Percentiles rank a stretch among this genome's conserved stretches.
Evolutionary conservation across 257 asterid genomes (phyloP).

Genomic region (Capsicum chinense): DNA sequence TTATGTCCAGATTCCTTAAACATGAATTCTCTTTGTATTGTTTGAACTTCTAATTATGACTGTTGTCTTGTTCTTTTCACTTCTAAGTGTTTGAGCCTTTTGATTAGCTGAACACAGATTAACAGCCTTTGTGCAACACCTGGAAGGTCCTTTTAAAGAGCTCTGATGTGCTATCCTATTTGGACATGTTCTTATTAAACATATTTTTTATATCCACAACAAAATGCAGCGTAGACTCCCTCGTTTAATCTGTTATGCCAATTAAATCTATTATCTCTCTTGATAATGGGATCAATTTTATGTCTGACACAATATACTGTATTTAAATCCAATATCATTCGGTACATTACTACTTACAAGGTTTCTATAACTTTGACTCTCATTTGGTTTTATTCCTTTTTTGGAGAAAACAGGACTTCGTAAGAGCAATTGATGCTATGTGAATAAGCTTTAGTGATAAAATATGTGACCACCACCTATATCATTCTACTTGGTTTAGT

Average conservation of each 20-base stretch:
- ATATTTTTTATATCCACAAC: neutral
- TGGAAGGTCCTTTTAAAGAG: constrained; percentile 13
- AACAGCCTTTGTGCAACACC: constrained; percentile 6
- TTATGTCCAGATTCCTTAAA: neutral
- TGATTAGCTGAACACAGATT: neutral
- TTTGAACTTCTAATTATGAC: neutral
- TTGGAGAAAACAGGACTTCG: neutral
- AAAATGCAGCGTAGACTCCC: neutral
- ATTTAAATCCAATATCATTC: neutral
- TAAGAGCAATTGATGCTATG: neutral
- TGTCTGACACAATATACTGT: neutral
- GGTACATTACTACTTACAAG: neutral
- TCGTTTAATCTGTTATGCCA: neutral
- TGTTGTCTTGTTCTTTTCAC: neutral
- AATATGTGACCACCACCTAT: neutral
- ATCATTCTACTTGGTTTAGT: neutral
- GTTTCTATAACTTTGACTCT: neutral
- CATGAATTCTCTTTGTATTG: neutral
- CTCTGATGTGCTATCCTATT: constrained; percentile 10
- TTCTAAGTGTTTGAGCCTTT: neutral
- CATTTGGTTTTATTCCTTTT: neutral
- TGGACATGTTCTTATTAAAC: neutral
- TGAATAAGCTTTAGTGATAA: constrained; percentile 5
- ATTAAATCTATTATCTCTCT: neutral
- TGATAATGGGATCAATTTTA: neutral